Evolutionary conservation across 257 asterid species (phyloP).

Genomic region (Solanum lycopersicoides): DNA sequence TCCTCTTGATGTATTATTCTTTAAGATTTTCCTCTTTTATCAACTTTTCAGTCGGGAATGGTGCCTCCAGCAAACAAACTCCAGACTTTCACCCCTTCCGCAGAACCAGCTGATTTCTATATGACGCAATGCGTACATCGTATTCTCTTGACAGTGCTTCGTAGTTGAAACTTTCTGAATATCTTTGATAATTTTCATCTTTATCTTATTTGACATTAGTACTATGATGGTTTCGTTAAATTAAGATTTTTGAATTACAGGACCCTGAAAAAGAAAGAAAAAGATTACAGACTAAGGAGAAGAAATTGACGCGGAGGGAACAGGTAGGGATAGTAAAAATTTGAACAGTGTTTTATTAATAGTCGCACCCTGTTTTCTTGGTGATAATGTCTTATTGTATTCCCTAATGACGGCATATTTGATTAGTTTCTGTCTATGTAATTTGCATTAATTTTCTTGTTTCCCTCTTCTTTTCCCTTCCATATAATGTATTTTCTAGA

Average conservation of each 20-base stretch:
- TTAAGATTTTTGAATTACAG: constrained; percentile 23
- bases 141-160: constrained; percentile 68
- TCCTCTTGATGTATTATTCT: neutral
- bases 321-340: constrained; percentile 37
- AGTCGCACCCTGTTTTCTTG: neutral
- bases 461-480: neutral
- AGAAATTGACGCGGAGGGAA: constrained; percentile 78
- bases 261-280: constrained; percentile 88
- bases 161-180: constrained; percentile 18
- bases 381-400: neutral
- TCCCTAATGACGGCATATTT: neutral
- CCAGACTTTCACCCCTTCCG: constrained; percentile 92
- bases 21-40: neutral
- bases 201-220: neutral
- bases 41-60: constrained; percentile 50
- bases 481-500: neutral
- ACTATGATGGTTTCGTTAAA: constrained; percentile 2
- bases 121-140: constrained; percentile 76
- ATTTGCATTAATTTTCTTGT: neutral
- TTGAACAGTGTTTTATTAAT: neutral
- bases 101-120: constrained; percentile 94
- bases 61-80: constrained; percentile 78
- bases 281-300: constrained; percentile 84
- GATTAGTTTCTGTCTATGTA: neutral
- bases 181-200: neutral